Conservation (phyloP, 495 filamentous ascomycete species). For the Penicillium nucicola region DNA sequence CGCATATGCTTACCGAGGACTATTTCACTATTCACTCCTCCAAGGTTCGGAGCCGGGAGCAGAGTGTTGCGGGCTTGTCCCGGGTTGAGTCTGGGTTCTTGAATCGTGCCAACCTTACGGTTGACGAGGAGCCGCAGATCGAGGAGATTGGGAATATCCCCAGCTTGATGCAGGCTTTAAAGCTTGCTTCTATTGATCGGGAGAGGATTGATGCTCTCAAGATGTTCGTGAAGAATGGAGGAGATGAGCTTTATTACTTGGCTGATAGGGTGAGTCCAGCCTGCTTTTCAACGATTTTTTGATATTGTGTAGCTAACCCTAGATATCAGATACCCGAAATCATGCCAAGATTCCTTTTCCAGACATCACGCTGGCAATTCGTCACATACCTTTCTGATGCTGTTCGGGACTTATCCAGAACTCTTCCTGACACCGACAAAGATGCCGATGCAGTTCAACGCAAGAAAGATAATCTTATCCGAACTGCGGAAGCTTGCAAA, state of each 20-base stretch:
- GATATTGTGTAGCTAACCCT: slow-evolving; percentile 8
- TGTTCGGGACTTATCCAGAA: slow-evolving; percentile 47
- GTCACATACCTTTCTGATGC: slow-evolving; percentile 61
- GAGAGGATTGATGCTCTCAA: slow-evolving; percentile 82
- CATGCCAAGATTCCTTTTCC: slow-evolving; percentile 84
- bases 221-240: slow-evolving; percentile 74
- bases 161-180: slow-evolving; percentile 61
- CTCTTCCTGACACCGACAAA: slow-evolving; percentile 16
- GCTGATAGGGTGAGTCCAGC: slow-evolving; percentile 51
- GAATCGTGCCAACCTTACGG: slow-evolving; percentile 25
- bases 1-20: slow-evolving; percentile 70
- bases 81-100: slow-evolving; percentile 30
- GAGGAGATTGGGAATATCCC: slow-evolving; percentile 66
- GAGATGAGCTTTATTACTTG: slow-evolving; percentile 77
- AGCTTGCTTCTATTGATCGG: slow-evolving; percentile 72
- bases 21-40: slow-evolving; percentile 79
- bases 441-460: slow-evolving; percentile 31
- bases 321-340: slow-evolving; percentile 66
- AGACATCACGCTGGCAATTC: slow-evolving; percentile 77
- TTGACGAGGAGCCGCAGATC: slow-evolving; percentile 32
- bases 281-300: background rate
- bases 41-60: slow-evolving; percentile 38
- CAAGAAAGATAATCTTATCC: slow-evolving; percentile 41
- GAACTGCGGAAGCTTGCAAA: slow-evolving; percentile 30
- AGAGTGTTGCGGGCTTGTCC: slow-evolving; percentile 30